Evolutionary conservation across 345 rosid genomes (phyloP), one percentile per base, ranked within the genome.

Genomic region (Euphorbia tirucalli): DNA sequence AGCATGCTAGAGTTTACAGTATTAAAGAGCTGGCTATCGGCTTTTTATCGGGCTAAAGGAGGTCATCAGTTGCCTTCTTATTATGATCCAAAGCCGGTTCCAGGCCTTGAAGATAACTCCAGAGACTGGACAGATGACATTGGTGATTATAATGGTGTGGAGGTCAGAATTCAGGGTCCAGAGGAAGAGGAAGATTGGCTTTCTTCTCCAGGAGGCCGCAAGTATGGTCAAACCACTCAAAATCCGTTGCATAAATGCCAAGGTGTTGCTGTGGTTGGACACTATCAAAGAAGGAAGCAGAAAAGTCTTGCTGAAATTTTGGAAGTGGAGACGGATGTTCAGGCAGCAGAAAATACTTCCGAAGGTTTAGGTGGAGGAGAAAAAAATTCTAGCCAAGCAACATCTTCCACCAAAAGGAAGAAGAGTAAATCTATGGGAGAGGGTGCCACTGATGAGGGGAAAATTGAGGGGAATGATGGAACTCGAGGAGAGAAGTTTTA

Each of bases 221-320:
- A 65, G 65, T 57, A 73, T 70, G 81, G 80, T 54, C 80, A 63
- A 70, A 46, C 70, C 55, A 10, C 52, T 59, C 76, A 64, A 46
- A 68, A 74, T 70, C 66, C 61, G 55, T 68, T 83, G 68, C 83
- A 67, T 70, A 71, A 65, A 39, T 80, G 90, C 74, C 76, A 74
- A 2, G 78, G 77, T 37, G 81, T 60, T 73, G 75, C 85, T 14
- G 84, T 77, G 49, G 82, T 74, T 77, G 76, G 83, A 75, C 78
- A 70, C 64, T 39, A 65, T 58, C 87, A 83, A 67, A 82, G 79
- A 61, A 81, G 86, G 78, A 90, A 92, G 75, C 87, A 86, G 83
- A 94, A 94, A 81, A 94, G 99, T 78, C 88, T 94, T 77, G 89
- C 96, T 75, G 92, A 90, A 59, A 88, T 94, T 52, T 67, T 94